Evolutionary conservation across 805 yeast genomes (phyloP).

Genomic region (Citeromyces nyonsensis): DNA sequence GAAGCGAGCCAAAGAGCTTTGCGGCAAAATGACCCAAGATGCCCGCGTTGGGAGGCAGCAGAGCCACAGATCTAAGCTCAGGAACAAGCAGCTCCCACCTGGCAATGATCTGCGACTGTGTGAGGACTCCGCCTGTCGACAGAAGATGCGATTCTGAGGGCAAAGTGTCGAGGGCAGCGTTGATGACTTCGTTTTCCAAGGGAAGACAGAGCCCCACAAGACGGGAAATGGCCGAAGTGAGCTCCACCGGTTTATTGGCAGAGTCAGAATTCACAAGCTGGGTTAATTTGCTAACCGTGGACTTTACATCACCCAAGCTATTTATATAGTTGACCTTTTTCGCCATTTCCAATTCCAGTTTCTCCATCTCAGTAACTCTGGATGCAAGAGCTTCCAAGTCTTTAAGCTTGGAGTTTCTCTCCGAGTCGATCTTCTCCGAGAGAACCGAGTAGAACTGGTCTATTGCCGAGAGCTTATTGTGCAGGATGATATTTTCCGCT

Average conservation of each 20-base stretch:
- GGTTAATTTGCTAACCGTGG: constrained; percentile 25
- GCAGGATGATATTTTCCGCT: constrained; percentile 57
- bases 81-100: constrained; percentile 74
- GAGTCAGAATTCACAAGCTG: constrained; percentile 17
- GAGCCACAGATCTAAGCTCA: constrained; percentile 76
- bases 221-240: constrained; percentile 23
- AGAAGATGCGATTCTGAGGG: constrained; percentile 23
- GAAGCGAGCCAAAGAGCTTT: constrained; percentile 53
- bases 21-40: constrained; percentile 84
- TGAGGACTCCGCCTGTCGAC: constrained; percentile 50
- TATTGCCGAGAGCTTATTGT: constrained; percentile 55
- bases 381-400: constrained; percentile 44
- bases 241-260: constrained; percentile 26
- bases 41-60: constrained; percentile 93
- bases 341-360: constrained; percentile 27
- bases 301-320: constrained; percentile 24
- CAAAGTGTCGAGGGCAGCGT: constrained; percentile 26
- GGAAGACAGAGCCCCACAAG: constrained; percentile 19
- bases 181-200: constrained; percentile 17
- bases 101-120: constrained; percentile 61
- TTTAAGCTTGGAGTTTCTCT: constrained; percentile 68
- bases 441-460: constrained; percentile 48
- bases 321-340: constrained; percentile 21
- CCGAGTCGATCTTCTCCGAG: constrained; percentile 43
- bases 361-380: constrained; percentile 39